Evolutionary conservation across 805 yeast species (phyloP), one percentile per base, ranked within the genome.

Genomic region (Wickerhamiella occidentalis): DNA sequence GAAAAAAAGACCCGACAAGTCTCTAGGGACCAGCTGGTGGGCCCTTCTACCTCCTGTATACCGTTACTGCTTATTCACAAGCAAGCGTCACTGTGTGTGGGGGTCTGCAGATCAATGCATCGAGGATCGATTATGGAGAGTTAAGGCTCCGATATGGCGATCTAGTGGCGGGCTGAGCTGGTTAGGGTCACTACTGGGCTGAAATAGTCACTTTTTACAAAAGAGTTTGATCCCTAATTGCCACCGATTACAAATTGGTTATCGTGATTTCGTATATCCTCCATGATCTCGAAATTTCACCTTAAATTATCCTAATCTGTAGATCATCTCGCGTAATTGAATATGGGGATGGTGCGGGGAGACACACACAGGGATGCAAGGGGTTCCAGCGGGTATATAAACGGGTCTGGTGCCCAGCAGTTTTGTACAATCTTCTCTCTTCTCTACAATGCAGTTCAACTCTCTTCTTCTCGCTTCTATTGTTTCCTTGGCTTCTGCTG

Each of bases 381-480:
- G n/a, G 35, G 35, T 5, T 30, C 35, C 35, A 9, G 13, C n/a
- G 35, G 35, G 15, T n/a, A 9, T 30, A 30, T 30, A 30, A 30
- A 12, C 6, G 6, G 13, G 35, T 6, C 28, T 9, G 28, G 28
- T 25, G 28, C 28, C 28, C 9, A 9, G 6, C 9, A 9, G 9
- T 25, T 30, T n/a, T 5, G 15, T n/a, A 30, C n/a, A n/a, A n/a
- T n/a, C n/a, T 30, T n/a, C 13, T 30, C 35, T 30, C 15, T 30
- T 30, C 37, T n/a, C 37, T n/a, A 30, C 22, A 37, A 37, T 37
- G 40, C 30, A 40, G n/a, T 30, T 44, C 30, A 44, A 30, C 47
- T 33, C 47, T 22, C 29, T 38, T 25, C 11, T 45, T 13, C 15
- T 21, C 54, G 51, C 56, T 22, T 51, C 51, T 33, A 42, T 41